Percentiles rank a stretch among this genome's conserved stretches.
phyloP scores from a whole-genome alignment of 805 yeast species.

The baker's yeast (Saccharomyces cerevisiae) region DNA sequence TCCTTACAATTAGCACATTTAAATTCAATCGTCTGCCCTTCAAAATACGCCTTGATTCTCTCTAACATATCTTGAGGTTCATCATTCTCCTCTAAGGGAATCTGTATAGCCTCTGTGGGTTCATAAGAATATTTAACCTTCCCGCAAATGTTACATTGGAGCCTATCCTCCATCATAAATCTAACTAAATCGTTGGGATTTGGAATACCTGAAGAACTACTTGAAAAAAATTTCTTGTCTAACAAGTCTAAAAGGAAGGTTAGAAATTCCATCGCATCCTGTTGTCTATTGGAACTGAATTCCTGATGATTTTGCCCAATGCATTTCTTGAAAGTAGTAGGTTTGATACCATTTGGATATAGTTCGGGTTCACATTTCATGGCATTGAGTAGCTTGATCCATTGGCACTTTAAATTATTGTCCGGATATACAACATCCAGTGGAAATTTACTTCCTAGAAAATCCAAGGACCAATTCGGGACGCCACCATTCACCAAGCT shows the following conservation, averaged over 20 bases:
- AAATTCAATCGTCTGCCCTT: slow-evolving; percentile 53
- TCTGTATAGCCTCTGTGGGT: slow-evolving; percentile 47
- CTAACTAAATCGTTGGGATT: slow-evolving; percentile 52
- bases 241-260: slow-evolving; percentile 55
- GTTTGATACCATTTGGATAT: slow-evolving; percentile 71
- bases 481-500: slow-evolving; percentile 42
- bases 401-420: slow-evolving; percentile 61
- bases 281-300: slow-evolving; percentile 81
- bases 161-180: slow-evolving; percentile 56
- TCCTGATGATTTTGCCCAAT: slow-evolving; percentile 76
- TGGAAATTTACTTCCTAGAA: slow-evolving; percentile 34
- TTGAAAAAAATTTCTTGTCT: slow-evolving; percentile 37
- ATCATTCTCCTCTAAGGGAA: slow-evolving; percentile 46
- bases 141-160: slow-evolving; percentile 47
- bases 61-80: slow-evolving; percentile 36
- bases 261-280: slow-evolving; percentile 90
- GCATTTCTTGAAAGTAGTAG: slow-evolving; percentile 64
- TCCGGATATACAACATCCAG: slow-evolving; percentile 44
- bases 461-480: slow-evolving; percentile 31
- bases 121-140: slow-evolving; percentile 52
- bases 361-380: slow-evolving; percentile 38
- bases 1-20: slow-evolving; percentile 49
- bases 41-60: slow-evolving; percentile 42
- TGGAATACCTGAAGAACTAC: neutral
- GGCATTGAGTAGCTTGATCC: slow-evolving; percentile 75